Base-by-base conservation (phyloP, 345 rosid genomes). In the Psidium friedrichsthalianum region DNA sequence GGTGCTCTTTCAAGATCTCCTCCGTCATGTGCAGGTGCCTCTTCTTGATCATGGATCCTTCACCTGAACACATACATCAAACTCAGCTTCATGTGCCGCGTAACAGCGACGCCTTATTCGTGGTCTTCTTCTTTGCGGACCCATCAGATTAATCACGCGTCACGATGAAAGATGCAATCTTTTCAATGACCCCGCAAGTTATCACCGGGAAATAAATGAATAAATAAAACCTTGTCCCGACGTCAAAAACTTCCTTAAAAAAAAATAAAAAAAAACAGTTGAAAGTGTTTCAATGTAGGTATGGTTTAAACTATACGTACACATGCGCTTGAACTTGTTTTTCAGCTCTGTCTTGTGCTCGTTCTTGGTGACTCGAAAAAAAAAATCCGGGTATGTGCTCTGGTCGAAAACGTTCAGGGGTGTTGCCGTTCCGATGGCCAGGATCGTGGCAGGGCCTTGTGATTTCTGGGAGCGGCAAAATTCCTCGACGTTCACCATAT, bases 321-420 rank as follows among this genome's bases (percentile, higher is more conserved):
- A 93, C 90, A 93, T 92, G 88, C 94, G 92, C 85, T 89, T 51
- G 89, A 93, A 93, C 83, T 93, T 93, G 47, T 90, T 86, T 83
- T 93, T 93, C n/a, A 93, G 92, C 27, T 91, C 90, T 0, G 91
- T 87, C 87, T 80, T 89, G 84, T 93, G 94, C 52, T 91, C 92
- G 56, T 89, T 92, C 5, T 92, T 93, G 20, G 94, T 93, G 87
- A 92, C 42, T 6, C 94, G 91, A 53, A 93, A 93, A 55, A 90
- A 91, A 22, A 84, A 93, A 51, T 93, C 95, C 0, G 95, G 92
- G 25, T 90, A 93, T 1, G 89, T 74, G 84, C 86, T 87, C 27
- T 93, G 95, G 9, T 87, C 90, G 24, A 90, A 59, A 82, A 91
- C 91, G 40, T 93, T 89, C 1, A 89, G 49, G 3, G 95, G 96